phyloP scores from a whole-genome alignment of 2,329 filamentous ascomycete genomes.

The Trichoderma oligosporum region DNA sequence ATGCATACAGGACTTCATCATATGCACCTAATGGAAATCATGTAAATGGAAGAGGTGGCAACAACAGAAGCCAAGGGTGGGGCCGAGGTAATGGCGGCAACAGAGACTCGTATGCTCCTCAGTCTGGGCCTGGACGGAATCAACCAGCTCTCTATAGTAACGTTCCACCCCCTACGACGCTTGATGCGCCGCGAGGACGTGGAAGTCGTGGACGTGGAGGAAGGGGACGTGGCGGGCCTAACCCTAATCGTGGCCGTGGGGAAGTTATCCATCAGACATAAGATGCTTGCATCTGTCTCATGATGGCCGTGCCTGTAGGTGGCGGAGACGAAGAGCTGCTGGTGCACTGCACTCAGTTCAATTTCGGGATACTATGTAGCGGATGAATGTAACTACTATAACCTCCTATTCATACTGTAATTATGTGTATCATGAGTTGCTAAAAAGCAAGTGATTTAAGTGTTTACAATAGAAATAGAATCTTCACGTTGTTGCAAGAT shows the following conservation, averaged over 20 bases:
- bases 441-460: no score
- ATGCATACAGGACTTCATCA: conserved; percentile 24
- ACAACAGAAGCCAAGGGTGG: conserved; percentile 29
- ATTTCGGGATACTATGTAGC: not conserved
- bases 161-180: conserved; percentile 57
- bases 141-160: conserved; percentile 44
- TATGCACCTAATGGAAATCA: conserved; percentile 25
- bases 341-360: no score
- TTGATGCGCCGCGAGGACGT: conserved; percentile 45
- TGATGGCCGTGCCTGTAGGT: not conserved
- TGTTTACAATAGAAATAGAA: no score
- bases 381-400: not conserved
- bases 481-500: not conserved
- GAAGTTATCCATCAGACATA: conserved; percentile 20
- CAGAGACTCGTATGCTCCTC: conserved; percentile 24
- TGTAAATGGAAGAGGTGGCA: conserved; percentile 25
- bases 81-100: conserved; percentile 26
- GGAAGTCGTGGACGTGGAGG: conserved; percentile 41
- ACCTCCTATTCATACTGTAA: not conserved
- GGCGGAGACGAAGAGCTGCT: not conserved
- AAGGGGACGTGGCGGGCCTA: conserved; percentile 36
- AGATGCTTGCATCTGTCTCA: not conserved
- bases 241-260: conserved; percentile 35
- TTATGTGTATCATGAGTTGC: not conserved
- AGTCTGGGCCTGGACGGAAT: conserved; percentile 21